Base-by-base conservation (phyloP, 2,329 filamentous ascomycete species). In the Metarhizium humberi region DNA sequence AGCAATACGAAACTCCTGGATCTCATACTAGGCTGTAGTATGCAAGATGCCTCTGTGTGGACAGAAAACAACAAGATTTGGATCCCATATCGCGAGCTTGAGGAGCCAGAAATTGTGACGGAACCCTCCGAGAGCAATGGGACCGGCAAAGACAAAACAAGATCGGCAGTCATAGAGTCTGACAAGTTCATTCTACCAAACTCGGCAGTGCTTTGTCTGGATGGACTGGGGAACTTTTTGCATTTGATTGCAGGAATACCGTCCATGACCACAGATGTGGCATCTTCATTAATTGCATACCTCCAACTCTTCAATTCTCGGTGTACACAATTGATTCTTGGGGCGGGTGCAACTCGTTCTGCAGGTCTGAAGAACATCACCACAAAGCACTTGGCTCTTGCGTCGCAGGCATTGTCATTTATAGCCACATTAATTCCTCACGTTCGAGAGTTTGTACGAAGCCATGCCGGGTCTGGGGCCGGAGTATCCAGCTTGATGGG, bases 321-420 rank as follows among this genome's bases (percentile, higher is more conserved):
- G 20, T 92, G 92, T 56, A 95, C 88, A n/a, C 94, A 99, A 68
- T 81, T 99, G 56, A 96, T 99, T 60, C 84, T 99, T 6, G 94
- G 94, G 1, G 94, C 94, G 1, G 94, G 94, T 4, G 94, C 94
- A 4, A 96, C 90, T 5, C 80, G 84, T 40, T 91, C 88, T 29
- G 94, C 92, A 1, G 92, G 92, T 0, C 76, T 99, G 20, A 96
- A 91, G 69, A 96, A 96, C 65, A 99, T 99, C 68, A 96, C 90
- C 0, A 96, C 94, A 0, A 94, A 94, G 64, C 92, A 99, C 71
- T 80, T 99, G 2, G 92, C 94, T 0, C 82, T 97, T 18, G 92
- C 94, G 2, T 92, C 88, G 0, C 92, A 96, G 69, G 88, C 92
- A 0, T 73, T 97, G 20, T 87, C 87, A 48, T 96, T 99, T 68